These are phyloP conservation scores for Geotrichum aggregatum DNA, from an alignment of 1,139 yeast genomes.

Conservation along the genomic window DNA sequence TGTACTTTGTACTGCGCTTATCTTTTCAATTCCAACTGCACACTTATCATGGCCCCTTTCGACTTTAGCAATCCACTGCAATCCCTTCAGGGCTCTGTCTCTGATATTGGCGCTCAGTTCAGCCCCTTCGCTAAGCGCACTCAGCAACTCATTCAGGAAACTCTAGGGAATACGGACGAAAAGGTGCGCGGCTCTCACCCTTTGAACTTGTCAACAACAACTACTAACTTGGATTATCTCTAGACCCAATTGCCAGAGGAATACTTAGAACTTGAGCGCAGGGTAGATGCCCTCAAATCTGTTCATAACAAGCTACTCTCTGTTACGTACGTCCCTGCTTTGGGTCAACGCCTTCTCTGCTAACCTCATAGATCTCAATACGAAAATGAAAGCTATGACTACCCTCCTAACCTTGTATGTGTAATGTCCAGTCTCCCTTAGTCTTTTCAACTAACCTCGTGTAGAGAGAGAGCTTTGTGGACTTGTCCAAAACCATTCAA, in stretches of 20 bases:
- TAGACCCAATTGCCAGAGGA: slow-evolving; percentile 77
- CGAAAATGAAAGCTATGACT: slow-evolving; percentile 77
- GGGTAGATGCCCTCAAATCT: slow-evolving; percentile 68
- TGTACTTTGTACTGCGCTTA: not conserved
- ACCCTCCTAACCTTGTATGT: slow-evolving; percentile 57
- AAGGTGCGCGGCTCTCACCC: slow-evolving; percentile 37
- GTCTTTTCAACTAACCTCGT: not conserved
- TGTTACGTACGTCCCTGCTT: slow-evolving; percentile 47
- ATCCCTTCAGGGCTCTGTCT: slow-evolving; percentile 36
- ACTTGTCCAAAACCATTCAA: slow-evolving; percentile 64
- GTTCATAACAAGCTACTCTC: slow-evolving; percentile 70
- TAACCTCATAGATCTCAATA: slow-evolving; percentile 45
- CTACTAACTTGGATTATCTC: slow-evolving; percentile 8
- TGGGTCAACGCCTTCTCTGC: not conserved
- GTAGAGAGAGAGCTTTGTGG: slow-evolving; percentile 60
- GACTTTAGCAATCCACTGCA: slow-evolving; percentile 40
- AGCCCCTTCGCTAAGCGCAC: slow-evolving; percentile 77
- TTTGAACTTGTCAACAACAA: no score
- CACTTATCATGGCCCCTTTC: slow-evolving; percentile 2
- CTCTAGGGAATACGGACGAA: slow-evolving; percentile 73
- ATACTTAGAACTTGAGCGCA: slow-evolving; percentile 67
- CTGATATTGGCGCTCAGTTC: slow-evolving; percentile 41
- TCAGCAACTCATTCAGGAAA: slow-evolving; percentile 72
- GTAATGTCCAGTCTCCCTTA: not conserved
- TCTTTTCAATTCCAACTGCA: not conserved